Conservation (phyloP, 2,329 filamentous ascomycete species). For the Capronia epimyces region DNA sequence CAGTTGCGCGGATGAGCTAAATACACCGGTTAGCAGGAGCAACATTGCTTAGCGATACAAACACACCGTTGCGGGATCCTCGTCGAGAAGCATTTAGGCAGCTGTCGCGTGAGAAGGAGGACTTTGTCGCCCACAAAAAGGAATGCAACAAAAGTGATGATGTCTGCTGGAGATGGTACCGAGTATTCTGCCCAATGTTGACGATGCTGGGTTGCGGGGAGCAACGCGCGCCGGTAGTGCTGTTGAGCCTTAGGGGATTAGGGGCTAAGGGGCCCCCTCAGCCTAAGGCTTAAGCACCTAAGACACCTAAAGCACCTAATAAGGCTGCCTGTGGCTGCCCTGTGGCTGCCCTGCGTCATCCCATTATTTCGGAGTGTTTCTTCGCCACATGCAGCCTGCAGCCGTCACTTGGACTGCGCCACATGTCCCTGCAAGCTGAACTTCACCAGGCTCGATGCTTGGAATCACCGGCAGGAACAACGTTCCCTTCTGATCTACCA, state of each 20-base stretch:
- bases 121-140: not conserved
- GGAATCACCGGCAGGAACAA: too few relatives aligned
- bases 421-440: not conserved
- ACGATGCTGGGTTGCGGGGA: conserved; percentile 9
- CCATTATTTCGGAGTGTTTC: not conserved
- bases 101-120: not conserved
- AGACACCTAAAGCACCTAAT: too few relatives aligned
- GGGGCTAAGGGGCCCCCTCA: too few relatives aligned
- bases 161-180: not conserved
- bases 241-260: too few relatives aligned
- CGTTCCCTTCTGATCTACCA: too few relatives aligned
- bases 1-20: conserved; percentile 84
- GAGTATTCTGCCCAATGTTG: not conserved
- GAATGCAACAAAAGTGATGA: not conserved
- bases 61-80: conserved; percentile 78
- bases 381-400: not conserved
- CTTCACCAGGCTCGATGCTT: not conserved
- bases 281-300: too few relatives aligned
- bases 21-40: conserved; percentile 13
- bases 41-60: too few relatives aligned
- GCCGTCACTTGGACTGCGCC: not conserved
- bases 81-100: conserved; percentile 83
- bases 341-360: conserved; percentile 2
- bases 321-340: not conserved
- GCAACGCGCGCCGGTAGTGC: conserved; percentile 15